These are phyloP conservation scores for Gossypium thurberi DNA, from an alignment of 345 rosid genomes.

Conservation along the genomic window DNA sequence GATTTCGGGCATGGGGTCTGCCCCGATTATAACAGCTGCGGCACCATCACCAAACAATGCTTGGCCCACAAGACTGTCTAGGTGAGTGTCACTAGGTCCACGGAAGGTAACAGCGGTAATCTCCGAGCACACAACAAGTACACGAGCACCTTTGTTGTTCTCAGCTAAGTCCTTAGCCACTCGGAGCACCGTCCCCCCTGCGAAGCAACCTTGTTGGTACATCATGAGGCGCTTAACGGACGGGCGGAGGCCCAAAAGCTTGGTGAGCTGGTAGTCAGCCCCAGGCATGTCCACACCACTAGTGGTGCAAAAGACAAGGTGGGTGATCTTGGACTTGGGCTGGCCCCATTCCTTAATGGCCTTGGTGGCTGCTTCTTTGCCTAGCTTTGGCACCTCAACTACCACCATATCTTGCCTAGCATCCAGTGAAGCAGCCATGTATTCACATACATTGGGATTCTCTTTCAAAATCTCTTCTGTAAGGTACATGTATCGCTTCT, in stretches of 20 bases:
- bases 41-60: conserved; percentile 23
- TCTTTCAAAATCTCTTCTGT: conserved; percentile 1
- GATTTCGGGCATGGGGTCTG: conserved; percentile 23
- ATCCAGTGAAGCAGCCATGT: conserved; percentile 27
- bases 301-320: conserved; percentile 27
- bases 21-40: conserved; percentile 35
- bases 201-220: conserved; percentile 29
- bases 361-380: conserved; percentile 34
- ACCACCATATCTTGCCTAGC: conserved; percentile 24
- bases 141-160: conserved; percentile 40
- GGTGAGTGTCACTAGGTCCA: conserved; percentile 28
- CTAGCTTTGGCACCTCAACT: conserved; percentile 18
- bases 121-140: conserved; percentile 39
- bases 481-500: conserved; percentile 17
- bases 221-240: conserved; percentile 35
- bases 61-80: conserved; percentile 38
- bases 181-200: neutral
- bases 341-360: conserved; percentile 23
- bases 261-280: conserved; percentile 33
- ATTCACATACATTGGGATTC: conserved; percentile 13
- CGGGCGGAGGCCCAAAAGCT: conserved; percentile 28
- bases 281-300: conserved; percentile 35
- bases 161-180: conserved; percentile 28
- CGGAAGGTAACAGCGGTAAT: conserved; percentile 26
- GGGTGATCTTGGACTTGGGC: conserved; percentile 37